Evolutionary conservation across 2,329 filamentous ascomycete genomes (phyloP).

Genomic region (Aspergillus sp.): DNA sequence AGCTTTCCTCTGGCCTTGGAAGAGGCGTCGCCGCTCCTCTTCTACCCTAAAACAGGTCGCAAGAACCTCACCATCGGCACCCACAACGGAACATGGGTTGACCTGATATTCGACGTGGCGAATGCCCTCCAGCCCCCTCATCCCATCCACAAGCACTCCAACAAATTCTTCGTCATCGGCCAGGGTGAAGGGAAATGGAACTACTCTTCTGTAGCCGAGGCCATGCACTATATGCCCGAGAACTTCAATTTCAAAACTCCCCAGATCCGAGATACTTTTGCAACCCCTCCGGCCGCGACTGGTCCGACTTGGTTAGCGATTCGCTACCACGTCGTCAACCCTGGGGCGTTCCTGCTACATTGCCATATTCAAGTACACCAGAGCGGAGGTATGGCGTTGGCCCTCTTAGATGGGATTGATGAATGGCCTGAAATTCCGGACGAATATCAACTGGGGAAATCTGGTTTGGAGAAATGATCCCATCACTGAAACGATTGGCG

Average conservation of each 20-base stretch:
- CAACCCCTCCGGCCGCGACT: conserved; percentile 35
- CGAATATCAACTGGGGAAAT: conserved; percentile 20
- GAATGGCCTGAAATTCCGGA: conserved; percentile 30
- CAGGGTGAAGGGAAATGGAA: conserved; percentile 51
- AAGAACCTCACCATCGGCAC: conserved; percentile 52
- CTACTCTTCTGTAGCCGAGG: conserved; percentile 56
- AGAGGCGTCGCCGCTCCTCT: conserved; percentile 48
- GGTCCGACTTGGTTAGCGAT: conserved; percentile 50
- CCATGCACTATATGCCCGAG: conserved; percentile 46
- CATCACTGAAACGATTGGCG: neutral
- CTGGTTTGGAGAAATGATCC: neutral
- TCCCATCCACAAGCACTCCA: conserved; percentile 65
- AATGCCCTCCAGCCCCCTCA: conserved; percentile 54
- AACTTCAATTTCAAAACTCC: conserved; percentile 60
- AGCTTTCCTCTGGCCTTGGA: conserved; percentile 40
- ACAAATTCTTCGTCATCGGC: conserved; percentile 60
- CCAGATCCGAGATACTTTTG: conserved; percentile 53
- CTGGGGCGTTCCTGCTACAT: conserved; percentile 57
- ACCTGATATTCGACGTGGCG: conserved; percentile 53
- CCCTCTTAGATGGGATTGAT: conserved; percentile 47
- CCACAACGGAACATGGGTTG: conserved; percentile 53
- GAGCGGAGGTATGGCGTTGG: conserved; percentile 56
- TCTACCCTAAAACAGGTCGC: conserved; percentile 41
- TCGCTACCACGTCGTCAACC: conserved; percentile 54
- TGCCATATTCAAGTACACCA: conserved; percentile 59